Conservation (phyloP, 139 green algal genomes). For the Klebsormidium nitens region DNA sequence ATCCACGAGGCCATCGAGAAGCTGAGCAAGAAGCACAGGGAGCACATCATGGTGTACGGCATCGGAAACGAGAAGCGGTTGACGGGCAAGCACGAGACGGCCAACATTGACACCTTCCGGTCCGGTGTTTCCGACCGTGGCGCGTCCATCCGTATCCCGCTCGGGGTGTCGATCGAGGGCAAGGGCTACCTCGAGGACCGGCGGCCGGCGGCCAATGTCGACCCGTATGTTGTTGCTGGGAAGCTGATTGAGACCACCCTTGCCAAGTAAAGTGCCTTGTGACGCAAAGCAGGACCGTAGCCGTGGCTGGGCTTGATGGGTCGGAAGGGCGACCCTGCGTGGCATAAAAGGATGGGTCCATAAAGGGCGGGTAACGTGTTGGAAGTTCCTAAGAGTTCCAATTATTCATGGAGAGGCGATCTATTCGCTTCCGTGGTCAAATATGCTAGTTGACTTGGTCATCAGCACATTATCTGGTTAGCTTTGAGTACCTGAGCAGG, state of each 20-base stretch:
- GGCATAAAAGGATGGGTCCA: too few species aligned
- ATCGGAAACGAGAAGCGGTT: slow-evolving; percentile 95
- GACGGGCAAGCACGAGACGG: slow-evolving; percentile 90
- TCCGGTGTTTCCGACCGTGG: slow-evolving; percentile 91
- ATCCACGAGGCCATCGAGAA: slow-evolving; percentile 62
- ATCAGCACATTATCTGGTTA: too few species aligned
- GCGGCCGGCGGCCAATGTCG: slow-evolving; percentile 90
- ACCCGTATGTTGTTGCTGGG: slow-evolving; percentile 79
- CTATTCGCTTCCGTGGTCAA: too few species aligned
- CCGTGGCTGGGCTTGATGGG: too few species aligned
- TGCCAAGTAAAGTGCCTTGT: too few species aligned
- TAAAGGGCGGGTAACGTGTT: too few species aligned
- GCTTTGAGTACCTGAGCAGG: too few species aligned
- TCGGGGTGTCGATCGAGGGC: slow-evolving; percentile 12
- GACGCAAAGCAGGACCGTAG: too few species aligned
- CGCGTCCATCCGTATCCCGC: slow-evolving; percentile 80
- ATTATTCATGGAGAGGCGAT: too few species aligned
- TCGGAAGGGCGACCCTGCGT: too few species aligned
- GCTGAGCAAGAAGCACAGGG: slow-evolving; percentile 77
- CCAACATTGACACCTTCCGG: slow-evolving; percentile 88
- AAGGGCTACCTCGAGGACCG: slow-evolving; percentile 96
- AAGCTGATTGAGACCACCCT: slow-evolving; percentile 70
- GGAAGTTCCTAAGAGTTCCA: too few species aligned
- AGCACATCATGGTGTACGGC: slow-evolving; percentile 70
- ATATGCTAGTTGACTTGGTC: too few species aligned